Evolutionary conservation across 108 stramenopile species (phyloP).

Genomic region (Licmophora abbreviata): DNA sequence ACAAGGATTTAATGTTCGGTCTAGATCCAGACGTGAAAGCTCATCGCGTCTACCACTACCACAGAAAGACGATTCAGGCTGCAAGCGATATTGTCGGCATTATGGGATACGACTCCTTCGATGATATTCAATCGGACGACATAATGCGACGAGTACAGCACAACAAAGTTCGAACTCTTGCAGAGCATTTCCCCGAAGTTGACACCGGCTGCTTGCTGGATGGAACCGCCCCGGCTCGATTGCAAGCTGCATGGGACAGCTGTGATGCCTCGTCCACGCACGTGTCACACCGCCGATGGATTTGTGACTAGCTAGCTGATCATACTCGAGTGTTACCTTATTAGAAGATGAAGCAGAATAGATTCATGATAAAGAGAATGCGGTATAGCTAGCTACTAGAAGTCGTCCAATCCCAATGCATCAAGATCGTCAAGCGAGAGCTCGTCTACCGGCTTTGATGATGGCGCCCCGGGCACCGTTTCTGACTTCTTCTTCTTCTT

Average conservation of each 20-base stretch:
- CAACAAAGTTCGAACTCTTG: slow-evolving; percentile 5
- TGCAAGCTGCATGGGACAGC: slow-evolving; percentile 33
- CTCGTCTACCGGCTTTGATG: slow-evolving; percentile 1
- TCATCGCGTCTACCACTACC: slow-evolving; percentile 65
- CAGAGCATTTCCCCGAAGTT: slow-evolving; percentile 10
- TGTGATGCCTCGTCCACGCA: too few relatives aligned
- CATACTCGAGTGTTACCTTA: too few relatives aligned
- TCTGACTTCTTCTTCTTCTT: neutral
- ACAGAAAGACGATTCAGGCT: slow-evolving; percentile 57
- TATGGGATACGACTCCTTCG: slow-evolving; percentile 1
- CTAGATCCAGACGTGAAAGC: slow-evolving; percentile 47
- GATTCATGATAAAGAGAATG: too few relatives aligned
- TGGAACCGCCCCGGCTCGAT: slow-evolving; percentile 22
- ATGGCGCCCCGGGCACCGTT: neutral
- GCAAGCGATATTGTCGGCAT: slow-evolving; percentile 18
- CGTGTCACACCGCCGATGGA: too few relatives aligned
- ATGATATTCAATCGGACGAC: neutral
- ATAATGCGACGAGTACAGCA: slow-evolving; percentile 5
- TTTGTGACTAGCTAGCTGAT: too few relatives aligned
- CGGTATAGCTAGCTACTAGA: too few relatives aligned
- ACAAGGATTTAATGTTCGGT: slow-evolving; percentile 47
- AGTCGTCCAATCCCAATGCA: slow-evolving; percentile 23
- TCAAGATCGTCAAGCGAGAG: slow-evolving; percentile 14
- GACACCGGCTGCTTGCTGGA: slow-evolving; percentile 1
- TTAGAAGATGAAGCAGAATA: too few relatives aligned